A percentile compares a stretch with the other conserved stretches of the same genome.
Conservation (phyloP, 2,329 filamentous ascomycete genomes). For the Sarocladium kiliense region DNA sequence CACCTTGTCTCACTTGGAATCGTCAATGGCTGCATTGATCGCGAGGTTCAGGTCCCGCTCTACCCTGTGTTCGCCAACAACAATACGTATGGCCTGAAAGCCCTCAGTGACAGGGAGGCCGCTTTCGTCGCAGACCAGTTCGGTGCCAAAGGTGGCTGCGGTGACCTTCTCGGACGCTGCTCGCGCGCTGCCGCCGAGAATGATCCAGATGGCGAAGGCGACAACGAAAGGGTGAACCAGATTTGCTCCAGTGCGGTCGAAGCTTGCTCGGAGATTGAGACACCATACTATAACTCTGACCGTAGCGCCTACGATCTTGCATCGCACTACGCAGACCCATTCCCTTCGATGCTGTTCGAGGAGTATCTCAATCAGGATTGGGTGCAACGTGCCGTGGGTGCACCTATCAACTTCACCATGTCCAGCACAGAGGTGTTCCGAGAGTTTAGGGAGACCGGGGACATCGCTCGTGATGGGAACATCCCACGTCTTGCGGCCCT, state of each 20-base stretch:
- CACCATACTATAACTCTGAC: constrained; percentile 15
- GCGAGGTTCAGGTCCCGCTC: constrained; percentile 26
- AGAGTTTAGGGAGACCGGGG: constrained; percentile 12
- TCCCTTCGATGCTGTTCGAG: constrained; percentile 12
- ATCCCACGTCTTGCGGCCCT: constrained; percentile 45
- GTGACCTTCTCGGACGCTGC: constrained; percentile 17
- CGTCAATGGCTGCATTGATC: constrained; percentile 53
- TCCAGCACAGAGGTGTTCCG: constrained; percentile 11
- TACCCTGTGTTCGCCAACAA: constrained; percentile 26
- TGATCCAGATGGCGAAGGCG: constrained; percentile 15
- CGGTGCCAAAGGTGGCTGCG: constrained; percentile 15
- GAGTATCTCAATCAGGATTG: constrained; percentile 15
- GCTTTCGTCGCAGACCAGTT: constrained; percentile 18
- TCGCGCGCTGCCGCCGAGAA: constrained; percentile 10
- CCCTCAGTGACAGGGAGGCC: constrained; percentile 26
- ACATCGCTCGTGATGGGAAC: constrained; percentile 17
- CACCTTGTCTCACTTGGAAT: constrained; percentile 50
- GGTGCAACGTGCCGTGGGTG: constrained; percentile 9
- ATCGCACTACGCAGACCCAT: constrained; percentile 14
- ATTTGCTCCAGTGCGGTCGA: constrained; percentile 14
- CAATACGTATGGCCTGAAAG: constrained; percentile 26
- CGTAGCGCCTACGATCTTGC: constrained; percentile 18
- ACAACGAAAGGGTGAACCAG: constrained; percentile 11
- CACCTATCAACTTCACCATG: constrained; percentile 12
- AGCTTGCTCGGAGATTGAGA: constrained; percentile 12